These are phyloP conservation scores for Rosellinia necatrix DNA, from an alignment of 2,329 filamentous ascomycete genomes.

Conservation along the genomic window DNA sequence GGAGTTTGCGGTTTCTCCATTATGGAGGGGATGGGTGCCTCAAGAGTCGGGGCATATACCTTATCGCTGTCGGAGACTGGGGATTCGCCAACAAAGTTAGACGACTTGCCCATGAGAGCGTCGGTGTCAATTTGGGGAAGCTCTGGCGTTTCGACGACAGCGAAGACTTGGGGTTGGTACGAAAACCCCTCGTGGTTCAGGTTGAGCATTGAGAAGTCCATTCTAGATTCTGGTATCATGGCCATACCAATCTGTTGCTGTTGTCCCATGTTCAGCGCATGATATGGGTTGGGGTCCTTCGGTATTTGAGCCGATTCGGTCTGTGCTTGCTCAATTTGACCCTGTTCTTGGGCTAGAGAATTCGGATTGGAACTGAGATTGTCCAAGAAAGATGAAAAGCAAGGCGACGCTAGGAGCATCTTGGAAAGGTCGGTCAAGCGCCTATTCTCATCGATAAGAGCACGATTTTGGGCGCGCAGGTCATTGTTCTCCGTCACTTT, in stretches of 20 bases:
- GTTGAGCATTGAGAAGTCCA: slow-evolving; percentile 75
- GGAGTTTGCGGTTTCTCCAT: slow-evolving; percentile 41
- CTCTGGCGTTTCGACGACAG: slow-evolving; percentile 72
- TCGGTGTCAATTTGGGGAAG: slow-evolving; percentile 66
- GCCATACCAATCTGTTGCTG: slow-evolving; percentile 77
- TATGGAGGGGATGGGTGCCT: slow-evolving; percentile 46
- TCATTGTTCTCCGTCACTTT: slow-evolving; percentile 85
- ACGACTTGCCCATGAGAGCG: slow-evolving; percentile 72
- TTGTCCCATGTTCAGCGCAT: slow-evolving; percentile 55
- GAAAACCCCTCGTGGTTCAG: slow-evolving; percentile 59
- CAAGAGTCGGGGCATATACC: slow-evolving; percentile 59
- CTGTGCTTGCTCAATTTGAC: slow-evolving; percentile 47
- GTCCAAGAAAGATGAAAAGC: slow-evolving; percentile 81
- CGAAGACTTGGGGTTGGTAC: slow-evolving; percentile 74
- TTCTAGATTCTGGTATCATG: slow-evolving; percentile 77
- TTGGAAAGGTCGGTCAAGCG: slow-evolving; percentile 78
- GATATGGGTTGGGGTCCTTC: slow-evolving; percentile 70
- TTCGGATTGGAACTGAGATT: slow-evolving; percentile 66
- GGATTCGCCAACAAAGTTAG: slow-evolving; percentile 55
- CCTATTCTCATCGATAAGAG: slow-evolving; percentile 83
- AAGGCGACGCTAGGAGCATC: slow-evolving; percentile 78
- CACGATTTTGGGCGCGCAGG: slow-evolving; percentile 78
- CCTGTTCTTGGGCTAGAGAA: slow-evolving; percentile 43
- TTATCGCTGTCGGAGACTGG: slow-evolving; percentile 56
- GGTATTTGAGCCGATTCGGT: slow-evolving; percentile 56